Percentiles rank a stretch among this genome's conserved stretches.
Conservation (phyloP, 2,329 filamentous ascomycete species). For the Calonectria crousiana region DNA sequence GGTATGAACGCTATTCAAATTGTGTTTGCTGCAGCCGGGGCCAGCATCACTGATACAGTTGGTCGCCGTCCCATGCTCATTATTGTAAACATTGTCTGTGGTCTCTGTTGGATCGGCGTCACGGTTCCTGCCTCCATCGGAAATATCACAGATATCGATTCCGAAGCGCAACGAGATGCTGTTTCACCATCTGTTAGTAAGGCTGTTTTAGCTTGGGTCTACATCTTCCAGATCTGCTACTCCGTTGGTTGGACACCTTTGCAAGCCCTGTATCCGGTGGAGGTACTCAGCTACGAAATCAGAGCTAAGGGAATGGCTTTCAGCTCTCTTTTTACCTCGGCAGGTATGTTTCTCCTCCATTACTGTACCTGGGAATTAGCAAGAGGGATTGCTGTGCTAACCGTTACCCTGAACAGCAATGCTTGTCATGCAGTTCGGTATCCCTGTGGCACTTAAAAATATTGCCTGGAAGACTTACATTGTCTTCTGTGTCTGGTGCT, state of each 20-base stretch:
- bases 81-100: slow-evolving; percentile 59
- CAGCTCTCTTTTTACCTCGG: neutral
- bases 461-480: slow-evolving; percentile 69
- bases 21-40: slow-evolving; percentile 60
- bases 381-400: neutral
- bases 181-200: slow-evolving; percentile 31
- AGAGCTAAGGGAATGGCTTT: slow-evolving; percentile 69
- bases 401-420: neutral
- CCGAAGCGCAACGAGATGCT: neutral
- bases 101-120: slow-evolving; percentile 62
- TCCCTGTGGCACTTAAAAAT: slow-evolving; percentile 59
- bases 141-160: neutral
- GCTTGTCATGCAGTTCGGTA: slow-evolving; percentile 57
- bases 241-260: slow-evolving; percentile 55
- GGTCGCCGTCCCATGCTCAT: slow-evolving; percentile 65
- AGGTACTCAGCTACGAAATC: slow-evolving; percentile 65
- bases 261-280: slow-evolving; percentile 62
- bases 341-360: neutral
- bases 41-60: slow-evolving; percentile 60
- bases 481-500: slow-evolving; percentile 60
- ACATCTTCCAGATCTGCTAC: slow-evolving; percentile 51
- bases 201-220: slow-evolving; percentile 61
- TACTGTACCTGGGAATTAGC: fast-evolving
- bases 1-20: slow-evolving; percentile 63
- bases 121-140: slow-evolving; percentile 52